Base-by-base conservation (phyloP, 2,329 filamentous ascomycete genomes). In the Neofusicoccum ribis region DNA sequence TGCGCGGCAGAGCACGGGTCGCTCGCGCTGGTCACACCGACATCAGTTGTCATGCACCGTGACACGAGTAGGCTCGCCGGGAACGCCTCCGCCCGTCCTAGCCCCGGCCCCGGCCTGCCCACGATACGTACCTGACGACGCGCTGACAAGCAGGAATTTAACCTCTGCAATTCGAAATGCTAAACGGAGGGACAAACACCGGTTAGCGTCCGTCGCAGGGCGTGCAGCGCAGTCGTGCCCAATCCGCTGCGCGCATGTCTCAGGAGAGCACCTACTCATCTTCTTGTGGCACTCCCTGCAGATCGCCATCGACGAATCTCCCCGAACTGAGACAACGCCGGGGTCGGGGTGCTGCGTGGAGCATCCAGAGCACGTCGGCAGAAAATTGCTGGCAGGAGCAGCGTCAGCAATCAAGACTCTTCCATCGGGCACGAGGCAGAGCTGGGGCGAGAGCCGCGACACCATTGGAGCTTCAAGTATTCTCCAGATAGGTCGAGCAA, bases 201-300 rank as follows among this genome's bases (percentile, higher is more conserved):
- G 41, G 50, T 66, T 43, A 63, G 31, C 36, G 31, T 46, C 27
- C 36, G 46, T 41, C 27, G 49, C 63, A 6, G 36, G 39, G 37
- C 20, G n/a, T 23, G 20, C 52, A 34, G 8, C 31, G 20, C 52
- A 34, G 8, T 34, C 8, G 39, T 20, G 52, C 31, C 43, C 43
- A 46, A 59, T 23, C 20, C 20, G 20, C 20, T 23, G 20, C 20
- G 20, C 20, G 20, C 20, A 23, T 23, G 20, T 23, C 20, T 23
- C 20, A 23, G 20, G 20, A 23, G 20, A 12, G 23, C 41, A 44
- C 41, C 27, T 77, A 85, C 83, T 90, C 85, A 95, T 93, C 74
- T 89, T 90, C 62, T 84, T 83, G 80, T 95, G 91, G 74, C 92
- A 96, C 71, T 90, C 86, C 56, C 91, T 87, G 78, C 92, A 96